Evolutionary conservation across 352 stramenopile species (phyloP).

Genomic region (Globisporangium uncinulatum): DNA sequence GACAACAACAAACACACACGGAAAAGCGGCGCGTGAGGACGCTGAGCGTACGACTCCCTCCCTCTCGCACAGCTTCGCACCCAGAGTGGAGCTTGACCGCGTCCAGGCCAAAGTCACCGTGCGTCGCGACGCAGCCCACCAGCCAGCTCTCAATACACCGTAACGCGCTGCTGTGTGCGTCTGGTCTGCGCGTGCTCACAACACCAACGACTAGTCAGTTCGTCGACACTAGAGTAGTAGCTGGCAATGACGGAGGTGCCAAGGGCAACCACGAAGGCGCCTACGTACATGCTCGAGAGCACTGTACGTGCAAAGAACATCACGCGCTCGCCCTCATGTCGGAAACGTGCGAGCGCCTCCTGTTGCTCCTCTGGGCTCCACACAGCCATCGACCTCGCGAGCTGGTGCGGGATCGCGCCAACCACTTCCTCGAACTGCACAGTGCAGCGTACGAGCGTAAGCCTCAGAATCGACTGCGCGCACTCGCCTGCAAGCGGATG

Average conservation of each 20-base stretch:
- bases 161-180: conserved; percentile 32
- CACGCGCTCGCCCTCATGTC: conserved; percentile 33
- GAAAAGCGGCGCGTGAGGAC: background rate
- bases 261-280: background rate
- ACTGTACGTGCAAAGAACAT: conserved; percentile 34
- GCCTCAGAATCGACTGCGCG: no score
- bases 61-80: conserved; percentile 5
- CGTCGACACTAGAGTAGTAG: background rate
- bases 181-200: conserved; percentile 22
- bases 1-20: background rate
- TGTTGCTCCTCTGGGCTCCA: conserved; percentile 24
- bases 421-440: conserved; percentile 38
- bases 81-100: conserved; percentile 30
- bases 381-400: conserved; percentile 18
- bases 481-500: no score
- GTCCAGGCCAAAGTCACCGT: conserved; percentile 45
- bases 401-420: conserved; percentile 41
- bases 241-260: no score
- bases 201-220: conserved; percentile 6
- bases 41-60: background rate
- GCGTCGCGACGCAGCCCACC: conserved; percentile 40
- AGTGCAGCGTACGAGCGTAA: no score
- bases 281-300: conserved; percentile 35
- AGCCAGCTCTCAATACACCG: conserved; percentile 66
- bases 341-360: conserved; percentile 25